Conservation (phyloP, 2,329 filamentous ascomycete genomes). For the Diplodia sapinea region DNA sequence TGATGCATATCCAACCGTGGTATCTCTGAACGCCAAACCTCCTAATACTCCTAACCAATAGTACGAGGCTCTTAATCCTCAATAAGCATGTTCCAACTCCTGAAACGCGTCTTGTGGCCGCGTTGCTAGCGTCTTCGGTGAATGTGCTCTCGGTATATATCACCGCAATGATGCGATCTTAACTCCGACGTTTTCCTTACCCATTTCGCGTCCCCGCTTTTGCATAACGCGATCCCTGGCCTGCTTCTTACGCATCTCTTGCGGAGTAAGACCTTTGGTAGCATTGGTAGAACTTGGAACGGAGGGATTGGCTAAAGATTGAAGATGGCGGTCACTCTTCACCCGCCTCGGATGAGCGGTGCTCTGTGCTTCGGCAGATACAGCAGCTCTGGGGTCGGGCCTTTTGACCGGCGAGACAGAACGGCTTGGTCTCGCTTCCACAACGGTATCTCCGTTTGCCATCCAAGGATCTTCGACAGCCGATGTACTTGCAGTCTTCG, state of each 20-base stretch:
- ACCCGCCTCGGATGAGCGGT: not conserved
- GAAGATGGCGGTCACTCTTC: slow-evolving; percentile 20
- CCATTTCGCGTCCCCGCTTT: slow-evolving; percentile 28
- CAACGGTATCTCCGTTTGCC: not conserved
- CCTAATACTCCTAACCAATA: not conserved
- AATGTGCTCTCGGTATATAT: not conserved
- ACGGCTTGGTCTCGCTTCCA: not conserved
- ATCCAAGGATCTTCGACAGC: slow-evolving; percentile 28
- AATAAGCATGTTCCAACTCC: not conserved
- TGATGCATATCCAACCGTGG: slow-evolving; percentile 9
- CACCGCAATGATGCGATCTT: slow-evolving; percentile 4
- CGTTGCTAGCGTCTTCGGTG: too few relatives aligned
- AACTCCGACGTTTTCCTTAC: slow-evolving; percentile 17
- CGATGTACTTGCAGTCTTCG: slow-evolving; percentile 4
- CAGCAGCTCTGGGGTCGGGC: not conserved
- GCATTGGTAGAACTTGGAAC: not conserved
- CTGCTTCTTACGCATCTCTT: slow-evolving; percentile 18
- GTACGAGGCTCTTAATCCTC: not conserved
- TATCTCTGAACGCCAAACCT: slow-evolving; percentile 13
- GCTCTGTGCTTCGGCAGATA: not conserved
- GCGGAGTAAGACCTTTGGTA: not conserved
- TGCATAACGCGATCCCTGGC: slow-evolving; percentile 23
- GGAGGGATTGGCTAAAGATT: not conserved
- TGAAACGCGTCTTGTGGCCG: not conserved
- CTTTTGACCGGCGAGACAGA: slow-evolving; percentile 3